phyloP scores from a whole-genome alignment of 176 grass and related monocot genomes.

The Musa itinerans region DNA sequence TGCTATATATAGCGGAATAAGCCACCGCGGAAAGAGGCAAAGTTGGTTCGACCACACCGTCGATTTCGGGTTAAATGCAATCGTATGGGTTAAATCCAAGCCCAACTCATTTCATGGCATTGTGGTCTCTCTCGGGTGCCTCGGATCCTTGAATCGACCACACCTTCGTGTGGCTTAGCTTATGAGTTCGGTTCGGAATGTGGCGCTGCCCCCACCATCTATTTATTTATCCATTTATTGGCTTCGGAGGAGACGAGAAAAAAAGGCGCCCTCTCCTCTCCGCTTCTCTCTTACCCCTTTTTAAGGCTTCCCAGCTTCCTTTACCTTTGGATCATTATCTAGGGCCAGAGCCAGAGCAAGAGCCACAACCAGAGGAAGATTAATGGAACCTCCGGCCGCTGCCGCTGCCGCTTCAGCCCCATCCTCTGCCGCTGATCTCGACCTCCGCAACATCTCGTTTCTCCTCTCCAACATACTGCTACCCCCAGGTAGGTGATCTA shows the following conservation, averaged over 20 bases:
- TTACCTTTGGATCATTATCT: not conserved
- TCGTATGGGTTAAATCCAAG: no score
- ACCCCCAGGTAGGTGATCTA: not conserved
- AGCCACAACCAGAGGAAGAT: no score
- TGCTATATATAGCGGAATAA: no score
- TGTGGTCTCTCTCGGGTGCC: no score
- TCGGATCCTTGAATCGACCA: no score
- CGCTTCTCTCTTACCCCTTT: no score
- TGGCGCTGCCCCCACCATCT: not conserved
- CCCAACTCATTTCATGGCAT: no score
- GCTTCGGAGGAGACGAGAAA: not conserved
- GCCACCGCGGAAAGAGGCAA: no score
- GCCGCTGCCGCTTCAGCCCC: not conserved
- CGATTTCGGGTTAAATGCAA: no score
- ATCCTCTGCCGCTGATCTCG: not conserved
- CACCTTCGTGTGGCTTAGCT: no score
- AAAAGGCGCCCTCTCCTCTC: not conserved
- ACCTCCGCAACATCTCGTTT: not conserved
- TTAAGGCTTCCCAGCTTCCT: not conserved
- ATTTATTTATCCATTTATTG: not conserved
- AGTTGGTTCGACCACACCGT: no score
- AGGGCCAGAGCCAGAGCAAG: not conserved
- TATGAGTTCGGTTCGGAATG: no score
- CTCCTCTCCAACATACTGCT: not conserved
- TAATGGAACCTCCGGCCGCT: not conserved